Conservation (phyloP, 83 land plant genomes). For the Picea abies region DNA sequence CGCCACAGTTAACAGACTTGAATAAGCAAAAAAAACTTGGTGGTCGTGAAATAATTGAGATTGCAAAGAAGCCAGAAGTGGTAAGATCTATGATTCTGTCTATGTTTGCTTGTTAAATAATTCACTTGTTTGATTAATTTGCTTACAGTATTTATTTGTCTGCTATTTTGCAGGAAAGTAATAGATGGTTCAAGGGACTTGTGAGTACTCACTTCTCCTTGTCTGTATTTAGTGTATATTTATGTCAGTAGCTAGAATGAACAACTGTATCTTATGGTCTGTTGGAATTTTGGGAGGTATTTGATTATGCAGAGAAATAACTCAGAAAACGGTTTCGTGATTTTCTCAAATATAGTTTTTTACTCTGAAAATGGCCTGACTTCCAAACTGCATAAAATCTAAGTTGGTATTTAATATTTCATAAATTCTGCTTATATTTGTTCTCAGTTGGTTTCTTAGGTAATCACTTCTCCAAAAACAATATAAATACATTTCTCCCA, state of each 20-base stretch:
- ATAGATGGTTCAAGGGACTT: conserved; percentile 53
- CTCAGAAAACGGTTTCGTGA: neutral
- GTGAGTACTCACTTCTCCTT: conserved; percentile 34
- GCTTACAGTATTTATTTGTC: neutral
- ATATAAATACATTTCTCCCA: too few relatives aligned
- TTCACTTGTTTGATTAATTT: neutral
- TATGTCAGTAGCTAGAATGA: neutral
- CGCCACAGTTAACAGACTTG: neutral
- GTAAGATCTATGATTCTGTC: conserved; percentile 26
- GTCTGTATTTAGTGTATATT: neutral
- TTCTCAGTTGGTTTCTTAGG: neutral
- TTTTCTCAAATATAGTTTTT: too few relatives aligned
- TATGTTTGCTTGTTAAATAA: neutral
- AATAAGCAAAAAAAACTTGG: conserved; percentile 3
- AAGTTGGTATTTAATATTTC: neutral
- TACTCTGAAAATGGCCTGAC: too few relatives aligned
- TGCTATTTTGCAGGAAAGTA: conserved; percentile 42
- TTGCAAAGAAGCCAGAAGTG: conserved; percentile 39
- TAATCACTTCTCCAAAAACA: too few relatives aligned
- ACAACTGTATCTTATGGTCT: neutral
- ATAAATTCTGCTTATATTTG: neutral
- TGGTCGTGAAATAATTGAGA: conserved; percentile 27
- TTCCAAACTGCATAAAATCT: too few relatives aligned
- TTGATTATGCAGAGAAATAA: neutral
- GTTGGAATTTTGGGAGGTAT: neutral